Evolutionary conservation across 2,329 filamentous ascomycete species (phyloP).

Genomic region (Ophiostoma ulmi): DNA sequence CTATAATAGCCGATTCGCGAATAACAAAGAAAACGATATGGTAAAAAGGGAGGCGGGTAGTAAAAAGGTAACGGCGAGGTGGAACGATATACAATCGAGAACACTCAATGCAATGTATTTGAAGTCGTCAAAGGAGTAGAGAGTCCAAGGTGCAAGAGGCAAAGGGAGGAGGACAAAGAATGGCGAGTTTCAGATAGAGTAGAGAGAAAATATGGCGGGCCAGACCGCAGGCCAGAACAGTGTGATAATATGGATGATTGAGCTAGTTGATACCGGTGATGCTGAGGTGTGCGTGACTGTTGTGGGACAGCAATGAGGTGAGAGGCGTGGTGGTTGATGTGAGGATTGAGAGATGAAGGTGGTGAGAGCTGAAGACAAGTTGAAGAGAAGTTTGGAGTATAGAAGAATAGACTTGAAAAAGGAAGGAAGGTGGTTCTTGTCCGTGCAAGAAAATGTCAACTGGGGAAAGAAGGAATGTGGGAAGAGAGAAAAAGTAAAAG

Average conservation of each 20-base stretch:
- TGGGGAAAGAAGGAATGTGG: background rate
- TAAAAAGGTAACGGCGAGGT: background rate
- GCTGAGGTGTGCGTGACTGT: background rate
- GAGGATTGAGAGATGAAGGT: background rate
- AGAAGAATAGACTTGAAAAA: background rate
- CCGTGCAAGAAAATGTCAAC: conserved; percentile 2
- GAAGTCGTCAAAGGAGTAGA: background rate
- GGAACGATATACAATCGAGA: background rate
- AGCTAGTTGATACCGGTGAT: conserved; percentile 12
- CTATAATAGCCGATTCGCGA: conserved; percentile 1
- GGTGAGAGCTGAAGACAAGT: background rate
- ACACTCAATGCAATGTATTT: background rate
- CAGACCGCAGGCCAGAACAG: background rate
- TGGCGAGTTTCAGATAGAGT: conserved; percentile 1
- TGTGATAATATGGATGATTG: background rate
- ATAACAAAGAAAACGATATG: background rate
- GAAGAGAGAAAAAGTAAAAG: background rate
- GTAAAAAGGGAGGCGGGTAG: background rate
- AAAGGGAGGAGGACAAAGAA: conserved; percentile 4
- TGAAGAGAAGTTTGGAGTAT: background rate
- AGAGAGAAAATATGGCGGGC: conserved; percentile 11
- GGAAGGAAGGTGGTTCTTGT: background rate
- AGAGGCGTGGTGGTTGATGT: background rate
- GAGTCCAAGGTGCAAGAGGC: background rate
- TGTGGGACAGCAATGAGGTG: background rate